phyloP scores from a whole-genome alignment of 2,329 filamentous ascomycete species.

The Colletotrichum sp. region DNA sequence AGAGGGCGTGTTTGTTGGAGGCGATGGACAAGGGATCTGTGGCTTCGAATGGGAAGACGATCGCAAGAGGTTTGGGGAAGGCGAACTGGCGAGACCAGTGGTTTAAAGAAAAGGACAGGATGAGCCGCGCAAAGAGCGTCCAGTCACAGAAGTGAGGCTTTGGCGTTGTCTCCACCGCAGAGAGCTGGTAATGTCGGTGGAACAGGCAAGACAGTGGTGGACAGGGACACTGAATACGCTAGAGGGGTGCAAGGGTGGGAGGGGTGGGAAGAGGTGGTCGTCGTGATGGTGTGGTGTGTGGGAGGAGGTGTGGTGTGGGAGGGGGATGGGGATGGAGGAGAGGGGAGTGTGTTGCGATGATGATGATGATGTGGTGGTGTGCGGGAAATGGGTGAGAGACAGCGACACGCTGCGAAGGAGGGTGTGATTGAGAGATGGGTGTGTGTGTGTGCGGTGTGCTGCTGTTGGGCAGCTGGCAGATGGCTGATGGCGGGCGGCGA shows the following conservation, averaged over 20 bases:
- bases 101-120: slow-evolving; percentile 23
- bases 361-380: background rate
- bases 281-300: slow-evolving; percentile 7
- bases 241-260: slow-evolving; percentile 10
- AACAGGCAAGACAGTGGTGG: slow-evolving; percentile 15
- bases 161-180: slow-evolving; percentile 18
- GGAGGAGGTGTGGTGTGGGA: background rate
- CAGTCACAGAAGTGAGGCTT: slow-evolving; percentile 26
- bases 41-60: slow-evolving; percentile 20
- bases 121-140: slow-evolving; percentile 19
- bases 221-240: slow-evolving; percentile 9
- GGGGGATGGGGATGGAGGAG: background rate
- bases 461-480: background rate
- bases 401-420: background rate
- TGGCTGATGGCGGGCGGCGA: background rate
- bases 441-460: background rate
- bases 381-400: background rate
- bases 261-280: background rate
- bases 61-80: background rate
- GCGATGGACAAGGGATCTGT: slow-evolving; percentile 18
- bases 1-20: slow-evolving; percentile 4
- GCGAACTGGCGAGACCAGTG: slow-evolving; percentile 16
- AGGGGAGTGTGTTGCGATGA: background rate
- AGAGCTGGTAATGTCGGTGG: slow-evolving; percentile 24
- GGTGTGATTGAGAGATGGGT: slow-evolving; percentile 7